Percentiles rank a stretch among this genome's conserved stretches.
phyloP scores from a whole-genome alignment of 495 filamentous ascomycete species.

The Xylaria venustula region DNA sequence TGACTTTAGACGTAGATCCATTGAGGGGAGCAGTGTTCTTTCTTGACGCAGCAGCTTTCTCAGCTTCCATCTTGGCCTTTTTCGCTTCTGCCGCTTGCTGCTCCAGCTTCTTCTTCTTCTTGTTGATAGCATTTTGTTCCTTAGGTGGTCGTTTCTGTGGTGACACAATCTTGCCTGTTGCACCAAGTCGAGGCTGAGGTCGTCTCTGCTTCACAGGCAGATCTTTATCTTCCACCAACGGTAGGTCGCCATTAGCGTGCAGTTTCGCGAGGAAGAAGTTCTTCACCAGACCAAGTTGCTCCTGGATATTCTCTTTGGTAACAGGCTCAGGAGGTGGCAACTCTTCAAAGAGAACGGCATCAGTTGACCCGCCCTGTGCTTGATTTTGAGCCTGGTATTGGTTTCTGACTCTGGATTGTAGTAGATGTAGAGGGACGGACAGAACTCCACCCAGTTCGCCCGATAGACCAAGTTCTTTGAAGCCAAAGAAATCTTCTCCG shows the following conservation, averaged over 20 bases:
- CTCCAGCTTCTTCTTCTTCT: slow-evolving; percentile 71
- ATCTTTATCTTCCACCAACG: slow-evolving; percentile 92
- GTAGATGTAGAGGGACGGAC: slow-evolving; percentile 88
- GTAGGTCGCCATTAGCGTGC: slow-evolving; percentile 74
- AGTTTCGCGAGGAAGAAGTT: slow-evolving; percentile 88
- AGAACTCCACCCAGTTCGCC: slow-evolving; percentile 83
- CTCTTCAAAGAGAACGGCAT: slow-evolving; percentile 63
- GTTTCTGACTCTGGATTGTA: slow-evolving; percentile 85
- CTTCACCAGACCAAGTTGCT: slow-evolving; percentile 81
- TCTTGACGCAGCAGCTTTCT: slow-evolving; percentile 49
- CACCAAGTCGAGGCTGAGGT: slow-evolving; percentile 88
- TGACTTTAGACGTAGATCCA: slow-evolving; percentile 23
- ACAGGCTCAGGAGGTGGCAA: slow-evolving; percentile 76
- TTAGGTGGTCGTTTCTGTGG: slow-evolving; percentile 84
- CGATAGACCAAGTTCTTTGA: slow-evolving; percentile 91
- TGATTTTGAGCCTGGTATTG: slow-evolving; percentile 75
- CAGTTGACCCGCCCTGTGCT: slow-evolving; percentile 44
- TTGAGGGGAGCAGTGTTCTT: slow-evolving; percentile 32
- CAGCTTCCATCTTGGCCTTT: slow-evolving; percentile 35
- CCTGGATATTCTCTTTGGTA: slow-evolving; percentile 69
- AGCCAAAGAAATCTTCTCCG: slow-evolving; percentile 97
- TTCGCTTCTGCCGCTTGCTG: slow-evolving; percentile 43
- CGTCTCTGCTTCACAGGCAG: slow-evolving; percentile 86
- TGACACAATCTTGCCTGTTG: slow-evolving; percentile 89
- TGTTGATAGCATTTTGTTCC: slow-evolving; percentile 68